Percentiles rank a stretch among this genome's conserved stretches.
These are phyloP conservation scores for Clarireedia hainanense DNA, from an alignment of 2,329 filamentous ascomycete genomes.

Conservation along the genomic window DNA sequence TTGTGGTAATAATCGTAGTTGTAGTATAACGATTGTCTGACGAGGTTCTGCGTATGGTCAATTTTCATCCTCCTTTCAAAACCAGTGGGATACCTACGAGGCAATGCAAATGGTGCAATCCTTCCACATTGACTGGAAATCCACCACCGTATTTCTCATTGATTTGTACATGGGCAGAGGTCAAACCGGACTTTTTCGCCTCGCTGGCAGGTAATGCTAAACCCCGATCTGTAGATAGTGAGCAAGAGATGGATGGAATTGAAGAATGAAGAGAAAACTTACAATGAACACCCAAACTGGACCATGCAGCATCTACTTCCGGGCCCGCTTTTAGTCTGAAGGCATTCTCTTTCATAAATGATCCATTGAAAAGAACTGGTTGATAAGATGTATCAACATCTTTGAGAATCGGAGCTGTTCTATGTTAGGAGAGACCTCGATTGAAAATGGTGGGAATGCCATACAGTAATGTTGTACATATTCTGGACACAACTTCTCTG, in stretches of 20 bases:
- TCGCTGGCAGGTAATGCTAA: slow-evolving; percentile 35
- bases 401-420: slow-evolving; percentile 29
- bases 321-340: slow-evolving; percentile 39
- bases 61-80: background rate
- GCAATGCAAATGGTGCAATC: slow-evolving; percentile 43
- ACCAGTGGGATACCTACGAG: slow-evolving; percentile 20
- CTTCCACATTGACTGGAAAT: slow-evolving; percentile 40
- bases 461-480: slow-evolving; percentile 14
- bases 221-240: slow-evolving; percentile 22
- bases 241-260: background rate
- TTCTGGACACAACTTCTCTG: slow-evolving; percentile 9
- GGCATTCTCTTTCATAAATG: slow-evolving; percentile 43
- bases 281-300: slow-evolving; percentile 43
- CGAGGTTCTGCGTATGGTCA: slow-evolving; percentile 34
- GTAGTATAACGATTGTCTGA: slow-evolving; percentile 44
- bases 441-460: background rate
- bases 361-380: slow-evolving; percentile 41
- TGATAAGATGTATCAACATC: slow-evolving; percentile 37
- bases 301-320: slow-evolving; percentile 46
- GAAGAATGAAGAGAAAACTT: background rate
- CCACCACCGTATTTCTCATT: slow-evolving; percentile 43
- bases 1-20: slow-evolving; percentile 45
- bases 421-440: slow-evolving; percentile 4
- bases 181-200: slow-evolving; percentile 36
- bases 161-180: slow-evolving; percentile 42